Percentiles rank a stretch among this genome's conserved stretches.
Evolutionary conservation across 2,329 filamentous ascomycete species (phyloP).

Genomic region (Diaporthe eres): DNA sequence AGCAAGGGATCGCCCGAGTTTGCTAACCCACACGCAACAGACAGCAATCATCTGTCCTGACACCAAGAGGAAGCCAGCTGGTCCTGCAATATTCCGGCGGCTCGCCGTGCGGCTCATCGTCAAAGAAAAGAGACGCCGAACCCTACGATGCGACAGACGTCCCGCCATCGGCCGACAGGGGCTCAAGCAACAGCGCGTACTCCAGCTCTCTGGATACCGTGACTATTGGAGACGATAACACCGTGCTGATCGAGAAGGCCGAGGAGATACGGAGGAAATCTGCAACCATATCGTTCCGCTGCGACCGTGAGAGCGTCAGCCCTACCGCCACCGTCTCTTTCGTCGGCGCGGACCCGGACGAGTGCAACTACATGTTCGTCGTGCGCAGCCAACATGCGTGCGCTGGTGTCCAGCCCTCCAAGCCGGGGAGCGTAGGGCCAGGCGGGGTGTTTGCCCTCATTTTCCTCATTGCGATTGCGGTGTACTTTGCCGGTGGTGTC

Average conservation of each 20-base stretch:
- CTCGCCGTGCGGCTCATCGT: constrained; percentile 76
- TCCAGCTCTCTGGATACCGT: constrained; percentile 44
- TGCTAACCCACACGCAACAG: constrained; percentile 53
- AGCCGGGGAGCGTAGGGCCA: constrained; percentile 79
- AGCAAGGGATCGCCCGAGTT: neutral
- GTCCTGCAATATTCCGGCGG: constrained; percentile 83
- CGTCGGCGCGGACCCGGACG: constrained; percentile 85
- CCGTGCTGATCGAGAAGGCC: constrained; percentile 38
- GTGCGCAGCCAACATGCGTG: constrained; percentile 89
- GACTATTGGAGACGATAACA: constrained; percentile 50
- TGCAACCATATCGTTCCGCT: constrained; percentile 92
- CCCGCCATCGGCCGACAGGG: constrained; percentile 15
- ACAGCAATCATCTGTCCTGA: constrained; percentile 66
- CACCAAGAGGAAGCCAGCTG: constrained; percentile 78
- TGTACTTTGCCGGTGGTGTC: constrained; percentile 92
- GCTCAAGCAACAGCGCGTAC: constrained; percentile 31
- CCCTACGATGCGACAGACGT: constrained; percentile 52
- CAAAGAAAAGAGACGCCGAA: constrained; percentile 52
- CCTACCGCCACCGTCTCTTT: constrained; percentile 83
- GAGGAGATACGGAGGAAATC: constrained; percentile 74
- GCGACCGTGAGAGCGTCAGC: constrained; percentile 83
- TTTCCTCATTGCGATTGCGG: constrained; percentile 79
- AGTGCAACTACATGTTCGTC: constrained; percentile 97
- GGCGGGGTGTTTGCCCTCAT: constrained; percentile 91
- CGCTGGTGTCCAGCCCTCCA: constrained; percentile 75